phyloP scores from a whole-genome alignment of 1,139 yeast genomes.

The Kodamaea fungicola region DNA sequence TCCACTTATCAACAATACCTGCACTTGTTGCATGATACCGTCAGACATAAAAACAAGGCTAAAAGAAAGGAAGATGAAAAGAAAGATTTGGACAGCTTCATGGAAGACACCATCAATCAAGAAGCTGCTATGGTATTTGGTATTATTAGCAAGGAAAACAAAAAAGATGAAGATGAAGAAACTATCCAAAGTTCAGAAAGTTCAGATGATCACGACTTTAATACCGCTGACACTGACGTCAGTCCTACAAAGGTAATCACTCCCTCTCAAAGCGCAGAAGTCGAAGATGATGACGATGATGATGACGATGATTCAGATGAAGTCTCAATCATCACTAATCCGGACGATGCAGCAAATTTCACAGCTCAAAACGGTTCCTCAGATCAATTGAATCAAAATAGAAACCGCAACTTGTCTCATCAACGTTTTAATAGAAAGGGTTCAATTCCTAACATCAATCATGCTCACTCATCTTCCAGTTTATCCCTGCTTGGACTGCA shows the following conservation, averaged over 20 bases:
- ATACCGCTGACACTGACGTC: neutral
- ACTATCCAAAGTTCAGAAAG: constrained; percentile 1
- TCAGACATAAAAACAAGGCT: constrained; percentile 7
- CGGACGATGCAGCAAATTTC: constrained; percentile 34
- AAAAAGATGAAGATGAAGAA: constrained; percentile 8
- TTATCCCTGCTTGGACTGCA: neutral
- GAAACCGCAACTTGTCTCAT: neutral
- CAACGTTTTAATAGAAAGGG: neutral
- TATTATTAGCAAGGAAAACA: constrained; percentile 28
- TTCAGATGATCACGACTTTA: neutral
- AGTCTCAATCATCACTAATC: constrained; percentile 41
- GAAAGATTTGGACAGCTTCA: constrained; percentile 13
- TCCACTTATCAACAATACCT: constrained; percentile 15
- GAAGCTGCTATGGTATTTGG: constrained; percentile 50
- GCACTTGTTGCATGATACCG: constrained; percentile 13
- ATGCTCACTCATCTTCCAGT: neutral
- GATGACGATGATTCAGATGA: constrained; percentile 25
- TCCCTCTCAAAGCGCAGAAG: constrained; percentile 1
- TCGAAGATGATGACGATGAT: constrained; percentile 5
- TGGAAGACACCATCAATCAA: constrained; percentile 29
- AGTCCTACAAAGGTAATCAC: neutral
- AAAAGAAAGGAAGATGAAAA: constrained; percentile 4
- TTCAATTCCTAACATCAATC: neutral
- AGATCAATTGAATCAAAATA: neutral
- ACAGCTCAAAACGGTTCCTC: constrained; percentile 17